A percentile compares a stretch with the other conserved stretches of the same genome.
These are phyloP conservation scores for Triticum aestivum DNA, from an alignment of 176 grass and related monocot genomes.

Conservation along the genomic window DNA sequence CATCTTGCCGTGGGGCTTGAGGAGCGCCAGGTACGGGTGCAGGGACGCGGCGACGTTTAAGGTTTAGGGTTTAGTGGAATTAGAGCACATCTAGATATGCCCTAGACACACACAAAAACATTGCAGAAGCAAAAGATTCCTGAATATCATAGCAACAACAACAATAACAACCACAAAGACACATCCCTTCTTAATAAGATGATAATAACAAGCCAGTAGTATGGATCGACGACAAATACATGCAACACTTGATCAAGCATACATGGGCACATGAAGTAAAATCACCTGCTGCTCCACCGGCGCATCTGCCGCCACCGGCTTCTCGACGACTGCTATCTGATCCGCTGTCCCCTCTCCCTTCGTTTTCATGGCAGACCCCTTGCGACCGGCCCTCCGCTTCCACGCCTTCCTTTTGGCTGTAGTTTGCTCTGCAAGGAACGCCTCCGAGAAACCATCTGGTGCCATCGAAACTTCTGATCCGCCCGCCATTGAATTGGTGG, in stretches of 20 bases:
- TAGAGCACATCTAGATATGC: too few species aligned
- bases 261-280: too few species aligned
- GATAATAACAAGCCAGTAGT: too few species aligned
- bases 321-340: too few species aligned
- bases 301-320: background rate
- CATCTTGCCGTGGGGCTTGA: slow-evolving; percentile 57
- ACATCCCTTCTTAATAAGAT: too few species aligned
- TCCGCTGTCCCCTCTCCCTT: background rate
- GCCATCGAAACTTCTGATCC: background rate
- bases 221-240: too few species aligned
- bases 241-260: too few species aligned
- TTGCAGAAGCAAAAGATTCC: too few species aligned
- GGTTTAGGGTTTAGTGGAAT: too few species aligned
- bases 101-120: too few species aligned
- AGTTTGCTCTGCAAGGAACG: background rate
- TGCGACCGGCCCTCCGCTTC: background rate
- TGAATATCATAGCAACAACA: too few species aligned
- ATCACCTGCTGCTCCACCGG: background rate
- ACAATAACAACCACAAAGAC: too few species aligned
- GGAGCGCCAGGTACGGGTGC: slow-evolving; percentile 29
- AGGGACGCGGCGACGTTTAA: slow-evolving; percentile 18
- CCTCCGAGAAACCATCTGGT: background rate
- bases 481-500: background rate
- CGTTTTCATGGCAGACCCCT: background rate
- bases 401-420: background rate